A percentile compares a stretch with the other conserved stretches of the same genome.
Evolutionary conservation across 768 basidiomycete genomes (phyloP).

Genomic region (Fibroporia radiculosa): DNA sequence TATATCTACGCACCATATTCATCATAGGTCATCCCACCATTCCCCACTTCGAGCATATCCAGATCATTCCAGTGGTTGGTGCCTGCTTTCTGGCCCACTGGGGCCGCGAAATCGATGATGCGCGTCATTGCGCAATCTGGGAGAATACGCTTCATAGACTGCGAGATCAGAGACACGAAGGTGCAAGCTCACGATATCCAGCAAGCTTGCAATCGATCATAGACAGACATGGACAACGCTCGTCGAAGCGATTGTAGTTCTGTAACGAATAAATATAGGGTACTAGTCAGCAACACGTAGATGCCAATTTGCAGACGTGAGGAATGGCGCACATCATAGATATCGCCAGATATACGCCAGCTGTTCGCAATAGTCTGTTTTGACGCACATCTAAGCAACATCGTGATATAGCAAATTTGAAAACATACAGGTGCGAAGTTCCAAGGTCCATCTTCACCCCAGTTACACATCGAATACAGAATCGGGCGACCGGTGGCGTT

Average conservation of each 20-base stretch:
- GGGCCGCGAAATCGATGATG: slow-evolving; percentile 31
- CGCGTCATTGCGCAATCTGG: slow-evolving; percentile 25
- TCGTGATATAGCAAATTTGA: not conserved
- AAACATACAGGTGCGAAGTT: slow-evolving; percentile 29
- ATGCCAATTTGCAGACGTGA: not conserved
- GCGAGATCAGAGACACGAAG: not conserved
- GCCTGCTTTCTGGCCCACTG: slow-evolving; percentile 28
- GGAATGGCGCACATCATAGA: slow-evolving; percentile 19
- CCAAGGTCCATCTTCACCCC: slow-evolving; percentile 34
- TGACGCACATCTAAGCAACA: not conserved
- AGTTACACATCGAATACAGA: slow-evolving; percentile 32
- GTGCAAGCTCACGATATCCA: slow-evolving; percentile 26
- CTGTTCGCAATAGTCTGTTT: slow-evolving; percentile 23
- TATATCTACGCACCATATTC: slow-evolving; percentile 27
- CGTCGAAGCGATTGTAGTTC: slow-evolving; percentile 28
- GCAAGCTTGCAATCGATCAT: slow-evolving; percentile 31
- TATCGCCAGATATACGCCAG: slow-evolving; percentile 25
- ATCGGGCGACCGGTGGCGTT: slow-evolving; percentile 32
- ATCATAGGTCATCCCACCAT: slow-evolving; percentile 31
- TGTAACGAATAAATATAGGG: slow-evolving; percentile 1
- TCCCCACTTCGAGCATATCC: slow-evolving; percentile 32
- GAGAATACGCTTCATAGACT: not conserved
- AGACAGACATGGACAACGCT: slow-evolving; percentile 29
- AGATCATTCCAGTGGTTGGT: slow-evolving; percentile 30
- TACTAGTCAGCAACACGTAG: not conserved